Evolutionary conservation across 108 stramenopile genomes (phyloP), one percentile per base, ranked within the genome.

Genomic region (Cyclotella atomus): DNA sequence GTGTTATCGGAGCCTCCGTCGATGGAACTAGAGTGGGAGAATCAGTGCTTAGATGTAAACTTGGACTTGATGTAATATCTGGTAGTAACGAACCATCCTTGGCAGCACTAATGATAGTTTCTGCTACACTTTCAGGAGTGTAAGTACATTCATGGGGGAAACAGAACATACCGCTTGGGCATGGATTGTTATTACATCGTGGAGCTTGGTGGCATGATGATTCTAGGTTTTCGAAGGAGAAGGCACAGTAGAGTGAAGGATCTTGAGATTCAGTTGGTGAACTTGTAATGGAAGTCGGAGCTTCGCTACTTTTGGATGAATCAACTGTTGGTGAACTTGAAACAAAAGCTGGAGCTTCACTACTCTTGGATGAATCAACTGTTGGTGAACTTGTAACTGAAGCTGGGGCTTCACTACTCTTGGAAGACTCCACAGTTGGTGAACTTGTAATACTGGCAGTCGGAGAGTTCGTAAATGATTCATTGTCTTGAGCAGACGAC

Each of bases 111-210:
- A 32, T 30, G 10, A 32, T 57, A 19, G 29, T n/a, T 10, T 30
- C 56, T 12, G 9, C 16, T 49, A n/a, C 47, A 49, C 17, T n/a
- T 17, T 49, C 16, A 17, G 47, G 16, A n/a, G 38, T 9, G 38
- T 16, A 14, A 28, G 16, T 57, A 10, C 56, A 57, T 12, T 57
- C 56, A 57, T 32, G 32, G 1, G 56, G 56, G 20, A 57, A 57
- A 57, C 56, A 57, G 32, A 57, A 57, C 56, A 57, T 57, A 10
- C 56, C 56, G 1, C 29, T 28, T 4, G 56, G 56, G 14, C 56
- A 57, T 8, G 56, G 56, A 57, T 14, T 14, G 10, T 28, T 12
- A 12, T 30, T 30, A 19, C 56, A 57, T n/a, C 56, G 10, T 32
- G 12, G 28, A 1, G 56, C 56, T 32, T 12, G 10, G 29, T 12